Base-by-base conservation (phyloP, 306 rosid genomes). In the Notholithocarpus densiflorus region DNA sequence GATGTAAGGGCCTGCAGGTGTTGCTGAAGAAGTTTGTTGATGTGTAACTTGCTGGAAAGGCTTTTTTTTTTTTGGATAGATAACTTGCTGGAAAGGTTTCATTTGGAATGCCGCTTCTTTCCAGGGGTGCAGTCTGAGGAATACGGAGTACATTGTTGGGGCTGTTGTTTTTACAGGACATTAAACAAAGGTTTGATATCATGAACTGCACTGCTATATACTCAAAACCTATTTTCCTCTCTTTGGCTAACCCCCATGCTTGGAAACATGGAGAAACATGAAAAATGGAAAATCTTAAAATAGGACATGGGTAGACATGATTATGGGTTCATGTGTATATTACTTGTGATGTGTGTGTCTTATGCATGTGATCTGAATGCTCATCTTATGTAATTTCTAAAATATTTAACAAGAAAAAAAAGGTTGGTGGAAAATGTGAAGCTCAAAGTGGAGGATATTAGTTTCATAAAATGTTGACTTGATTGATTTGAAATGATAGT, bases 101-200 rank as follows among this genome's bases (percentile, higher is more conserved):
- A 19, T 37, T 68, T 68, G 52, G 18, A 68, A 32, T 66, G 52
- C 4, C 0, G 15, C 48, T 32, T 21, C n/a, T 66, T 45, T 84
- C 75, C 93, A 95, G 99, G 99, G 99, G 23, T 95, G 99, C 90
- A 95, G 97, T 85, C 99, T 95, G 78, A 90, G 97, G 87, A 95
- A 95, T 87, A 95, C 99, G 2, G 96, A 93, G 68, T 90, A 92
- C 87, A 82, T 95, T 85, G 98, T 95, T 79, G 98, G 87, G 70
- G 90, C 88, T 82, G 99, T 93, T 82, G 84, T 95, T 84, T 95
- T 95, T 82, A 89, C 99, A 10, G 99, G 99, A 75, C 99, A 85
- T 4, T 98, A 95, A 86, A 95, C 99, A 51, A 95, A 95, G 99
- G 99, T 95, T 80, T 61, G 85, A 59, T 77, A 23, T 76, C 78